Evolutionary conservation across 805 yeast genomes (phyloP), one percentile per base, ranked within the genome.

Genomic region (Candida glaebosa): DNA sequence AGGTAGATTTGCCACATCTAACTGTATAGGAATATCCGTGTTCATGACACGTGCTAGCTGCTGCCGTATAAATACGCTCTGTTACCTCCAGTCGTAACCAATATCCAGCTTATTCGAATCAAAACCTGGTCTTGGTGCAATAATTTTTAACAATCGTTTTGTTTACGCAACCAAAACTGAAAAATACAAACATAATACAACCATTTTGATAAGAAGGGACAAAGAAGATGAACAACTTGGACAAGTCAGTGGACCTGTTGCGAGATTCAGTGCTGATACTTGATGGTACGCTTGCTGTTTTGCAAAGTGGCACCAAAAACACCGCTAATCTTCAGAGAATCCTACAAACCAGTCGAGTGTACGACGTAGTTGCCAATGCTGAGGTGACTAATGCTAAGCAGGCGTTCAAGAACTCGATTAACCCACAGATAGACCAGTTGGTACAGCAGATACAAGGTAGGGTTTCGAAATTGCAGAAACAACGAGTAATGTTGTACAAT

Each of bases 361-460:
- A 75, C 56, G 78, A 77, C 4, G 54, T 76, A 9, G 69, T 76
- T 0, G 78, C 81, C 0, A 79, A 75, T 46, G 56, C 59, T 41
- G 79, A 76, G 40, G 52, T 76, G 18, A 58, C 53, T 6, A 63
- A 57, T 33, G 76, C 76, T 15, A 67, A 67, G 37, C 56, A 55
- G 30, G 52, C 59, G 9, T 54, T 75, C 34, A 58, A 60, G 34
- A 47, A 51, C 9, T 69, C 68, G 22, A 55, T 72, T 3, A 65
- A 64, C 28, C 81, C 81, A 1, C 69, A 73, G 42, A 56, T 76
- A 10, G 42, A 53, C 4, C 49, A 48, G 5, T 54, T 72, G 3
- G 44, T 64, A 18, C 57, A 49, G 7, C 51, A 53, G 9, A 52
- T 74, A 7, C 65, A 61, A 26, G 43, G 47, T 3, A 69, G 69